phyloP scores from a whole-genome alignment of 768 basidiomycete genomes.

The Sarcomyxa edulis region DNA sequence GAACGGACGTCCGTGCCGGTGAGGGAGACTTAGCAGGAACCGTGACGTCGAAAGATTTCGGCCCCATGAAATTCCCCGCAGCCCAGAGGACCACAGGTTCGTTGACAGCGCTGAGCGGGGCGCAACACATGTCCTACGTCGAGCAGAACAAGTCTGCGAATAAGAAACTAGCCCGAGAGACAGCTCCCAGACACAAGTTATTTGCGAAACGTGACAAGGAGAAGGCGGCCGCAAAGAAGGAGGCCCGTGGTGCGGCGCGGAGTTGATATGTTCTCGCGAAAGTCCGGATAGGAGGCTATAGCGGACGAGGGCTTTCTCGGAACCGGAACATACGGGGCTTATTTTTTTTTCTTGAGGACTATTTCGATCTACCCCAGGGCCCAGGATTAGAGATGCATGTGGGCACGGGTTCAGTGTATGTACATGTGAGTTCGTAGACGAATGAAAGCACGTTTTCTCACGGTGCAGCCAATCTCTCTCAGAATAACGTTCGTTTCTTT shows the following conservation, averaged over 20 bases:
- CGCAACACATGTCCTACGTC: conserved; percentile 88
- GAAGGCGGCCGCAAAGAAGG: conserved; percentile 48
- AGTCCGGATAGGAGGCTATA: conserved; percentile 79
- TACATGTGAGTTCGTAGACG: too few species aligned
- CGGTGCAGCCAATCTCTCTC: too few species aligned
- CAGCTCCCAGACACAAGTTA: conserved; percentile 63
- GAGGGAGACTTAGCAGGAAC: conserved; percentile 85
- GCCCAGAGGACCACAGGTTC: conserved; percentile 80
- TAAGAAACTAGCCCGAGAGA: conserved; percentile 62
- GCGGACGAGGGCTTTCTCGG: too few species aligned
- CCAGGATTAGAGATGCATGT: too few species aligned
- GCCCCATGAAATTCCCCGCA: conserved; percentile 60
- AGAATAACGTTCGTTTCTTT: too few species aligned
- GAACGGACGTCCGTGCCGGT: conserved; percentile 75
- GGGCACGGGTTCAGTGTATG: too few species aligned
- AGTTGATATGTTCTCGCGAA: too few species aligned
- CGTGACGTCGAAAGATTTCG: conserved; percentile 83
- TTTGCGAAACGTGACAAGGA: conserved; percentile 84
- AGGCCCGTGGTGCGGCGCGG: conserved; percentile 27
- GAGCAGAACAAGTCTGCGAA: conserved; percentile 92
- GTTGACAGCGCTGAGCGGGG: conserved; percentile 79
- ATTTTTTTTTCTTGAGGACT: too few species aligned
- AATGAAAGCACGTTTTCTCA: too few species aligned
- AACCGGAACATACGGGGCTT: too few species aligned
- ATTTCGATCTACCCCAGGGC: background rate